Conservation (phyloP, 352 stramenopile species). For the Globisporangium camurandrum region DNA sequence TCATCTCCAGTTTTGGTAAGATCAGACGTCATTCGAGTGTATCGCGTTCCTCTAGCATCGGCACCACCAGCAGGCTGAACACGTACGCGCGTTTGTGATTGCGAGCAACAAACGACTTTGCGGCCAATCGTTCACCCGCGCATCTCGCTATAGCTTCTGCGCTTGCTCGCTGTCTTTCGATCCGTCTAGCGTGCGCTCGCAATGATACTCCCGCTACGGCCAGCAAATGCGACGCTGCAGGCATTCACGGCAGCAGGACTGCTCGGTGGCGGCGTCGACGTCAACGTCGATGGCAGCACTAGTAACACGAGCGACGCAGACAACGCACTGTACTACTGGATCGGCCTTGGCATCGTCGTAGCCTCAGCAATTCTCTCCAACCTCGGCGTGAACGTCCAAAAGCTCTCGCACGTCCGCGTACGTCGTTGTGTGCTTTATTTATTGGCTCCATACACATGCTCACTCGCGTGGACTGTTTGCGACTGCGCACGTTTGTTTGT, state of each 20-base stretch:
- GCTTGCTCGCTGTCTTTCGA: too few species aligned
- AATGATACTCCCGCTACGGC: conserved; percentile 9
- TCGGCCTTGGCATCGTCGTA: conserved; percentile 73
- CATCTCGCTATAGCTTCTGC: too few species aligned
- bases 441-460: not conserved
- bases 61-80: too few species aligned
- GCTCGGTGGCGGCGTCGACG: conserved; percentile 1
- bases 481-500: conserved; percentile 10
- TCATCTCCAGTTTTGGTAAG: too few species aligned
- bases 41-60: too few species aligned
- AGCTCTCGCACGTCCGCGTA: conserved; percentile 79
- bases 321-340: conserved; percentile 74
- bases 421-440: conserved; percentile 3
- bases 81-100: too few species aligned
- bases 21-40: too few species aligned
- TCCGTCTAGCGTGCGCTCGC: too few species aligned
- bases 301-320: conserved; percentile 17
- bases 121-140: too few species aligned
- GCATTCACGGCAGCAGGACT: conserved; percentile 9
- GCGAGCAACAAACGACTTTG: too few species aligned
- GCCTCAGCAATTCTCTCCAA: conserved; percentile 78
- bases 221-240: conserved; percentile 6
- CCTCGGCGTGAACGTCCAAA: conserved; percentile 81
- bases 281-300: not conserved
- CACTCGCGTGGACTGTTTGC: not conserved